These are phyloP conservation scores for Silene noctiflora DNA, from an alignment of 179 eudicot species.

Conservation along the genomic window DNA sequence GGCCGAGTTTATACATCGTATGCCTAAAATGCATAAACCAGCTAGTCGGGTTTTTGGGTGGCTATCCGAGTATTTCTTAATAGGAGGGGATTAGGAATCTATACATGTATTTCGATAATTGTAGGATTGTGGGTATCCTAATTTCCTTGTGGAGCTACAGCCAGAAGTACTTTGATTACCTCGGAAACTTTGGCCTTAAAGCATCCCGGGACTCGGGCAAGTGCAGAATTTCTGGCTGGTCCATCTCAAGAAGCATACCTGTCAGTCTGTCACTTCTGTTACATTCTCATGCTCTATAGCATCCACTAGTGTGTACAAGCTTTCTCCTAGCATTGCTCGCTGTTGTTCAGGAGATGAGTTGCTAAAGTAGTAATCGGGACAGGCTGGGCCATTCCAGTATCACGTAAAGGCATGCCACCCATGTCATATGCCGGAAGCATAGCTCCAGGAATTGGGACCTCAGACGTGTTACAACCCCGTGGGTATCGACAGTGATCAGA, in stretches of 20 bases:
- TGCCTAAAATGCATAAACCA: too few species aligned
- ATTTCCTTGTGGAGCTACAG: constrained; percentile 46
- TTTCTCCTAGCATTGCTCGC: constrained; percentile 77
- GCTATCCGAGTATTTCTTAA: too few species aligned
- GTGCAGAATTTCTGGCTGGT: constrained; percentile 74
- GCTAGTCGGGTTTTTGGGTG: too few species aligned
- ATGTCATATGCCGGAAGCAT: constrained; percentile 70
- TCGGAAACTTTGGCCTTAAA: constrained; percentile 65
- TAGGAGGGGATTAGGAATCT: too few species aligned
- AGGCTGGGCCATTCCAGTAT: constrained; percentile 55
- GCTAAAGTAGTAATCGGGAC: constrained; percentile 72
- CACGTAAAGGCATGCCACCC: constrained; percentile 63
- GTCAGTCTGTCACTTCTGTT: constrained; percentile 58
- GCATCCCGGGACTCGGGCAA: constrained; percentile 75
- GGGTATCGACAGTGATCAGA: too few species aligned
- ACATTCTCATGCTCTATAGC: constrained; percentile 73
- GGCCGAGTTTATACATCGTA: too few species aligned
- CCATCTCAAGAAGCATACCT: constrained; percentile 81
- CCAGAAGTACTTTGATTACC: constrained; percentile 71
- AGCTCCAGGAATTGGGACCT: constrained; percentile 52
- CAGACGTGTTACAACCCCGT: constrained; percentile 36
- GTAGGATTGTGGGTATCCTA: too few species aligned
- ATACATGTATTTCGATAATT: too few species aligned
- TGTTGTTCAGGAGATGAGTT: constrained; percentile 71
- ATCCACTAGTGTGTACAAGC: constrained; percentile 70